These are phyloP conservation scores for Aureobasidium sp. DNA, from an alignment of 2,329 filamentous ascomycete genomes.

Conservation along the genomic window DNA sequence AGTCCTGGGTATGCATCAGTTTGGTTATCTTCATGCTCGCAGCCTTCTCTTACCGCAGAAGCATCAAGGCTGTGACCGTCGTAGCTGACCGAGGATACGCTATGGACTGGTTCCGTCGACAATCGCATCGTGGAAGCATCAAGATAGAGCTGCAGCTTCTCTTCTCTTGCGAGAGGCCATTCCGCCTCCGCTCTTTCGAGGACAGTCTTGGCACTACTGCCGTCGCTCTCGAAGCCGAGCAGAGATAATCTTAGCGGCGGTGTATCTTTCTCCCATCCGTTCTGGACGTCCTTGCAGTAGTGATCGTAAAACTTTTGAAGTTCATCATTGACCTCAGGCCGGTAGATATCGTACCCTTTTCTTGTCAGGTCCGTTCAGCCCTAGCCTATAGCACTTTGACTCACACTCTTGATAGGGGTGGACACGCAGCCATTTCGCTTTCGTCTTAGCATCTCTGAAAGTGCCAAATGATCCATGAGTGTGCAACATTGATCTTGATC, in stretches of 20 bases:
- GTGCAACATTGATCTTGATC: background rate
- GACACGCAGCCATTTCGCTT: conserved; percentile 38
- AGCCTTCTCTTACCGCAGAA: background rate
- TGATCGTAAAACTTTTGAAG: conserved; percentile 36
- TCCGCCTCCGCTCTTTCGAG: background rate
- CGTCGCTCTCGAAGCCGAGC: background rate
- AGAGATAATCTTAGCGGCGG: background rate
- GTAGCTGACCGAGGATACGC: background rate
- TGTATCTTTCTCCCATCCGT: conserved; percentile 36
- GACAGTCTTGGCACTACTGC: background rate
- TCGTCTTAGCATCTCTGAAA: conserved; percentile 31
- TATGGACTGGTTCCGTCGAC: background rate
- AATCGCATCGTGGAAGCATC: background rate
- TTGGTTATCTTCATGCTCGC: too few species aligned
- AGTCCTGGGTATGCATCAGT: background rate
- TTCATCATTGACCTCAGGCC: background rate
- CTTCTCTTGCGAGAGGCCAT: background rate
- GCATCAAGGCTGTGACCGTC: background rate
- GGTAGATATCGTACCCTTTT: background rate
- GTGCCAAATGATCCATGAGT: conserved; percentile 22
- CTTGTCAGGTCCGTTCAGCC: background rate
- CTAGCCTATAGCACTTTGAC: too few species aligned
- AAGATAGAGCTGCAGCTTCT: background rate
- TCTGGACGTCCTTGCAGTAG: conserved; percentile 37
- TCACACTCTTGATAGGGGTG: conserved; percentile 36